Evolutionary conservation across 2,329 filamentous ascomycete species (phyloP).

Genomic region (Talaromyces sp.): DNA sequence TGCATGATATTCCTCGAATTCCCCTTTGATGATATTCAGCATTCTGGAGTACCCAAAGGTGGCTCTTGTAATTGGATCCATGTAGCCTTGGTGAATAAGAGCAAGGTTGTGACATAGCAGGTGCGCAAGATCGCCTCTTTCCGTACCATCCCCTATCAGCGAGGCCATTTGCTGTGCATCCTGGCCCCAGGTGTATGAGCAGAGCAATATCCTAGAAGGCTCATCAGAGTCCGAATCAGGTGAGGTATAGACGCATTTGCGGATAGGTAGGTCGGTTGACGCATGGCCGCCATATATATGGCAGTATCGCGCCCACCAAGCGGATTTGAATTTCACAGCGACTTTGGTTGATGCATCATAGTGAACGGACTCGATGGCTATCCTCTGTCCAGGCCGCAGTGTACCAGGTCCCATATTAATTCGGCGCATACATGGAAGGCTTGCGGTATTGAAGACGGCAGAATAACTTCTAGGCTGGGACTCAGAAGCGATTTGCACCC

Average conservation of each 20-base stretch:
- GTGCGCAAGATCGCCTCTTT: background rate
- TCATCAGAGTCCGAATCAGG: background rate
- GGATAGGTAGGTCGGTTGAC: background rate
- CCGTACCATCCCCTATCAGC: background rate
- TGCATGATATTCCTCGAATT: background rate
- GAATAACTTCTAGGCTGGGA: background rate
- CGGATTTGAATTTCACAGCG: background rate
- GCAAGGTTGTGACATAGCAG: background rate
- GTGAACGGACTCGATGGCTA: background rate
- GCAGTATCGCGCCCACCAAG: background rate
- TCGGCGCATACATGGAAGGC: background rate
- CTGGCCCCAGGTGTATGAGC: background rate
- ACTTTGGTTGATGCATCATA: background rate
- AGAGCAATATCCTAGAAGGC: background rate
- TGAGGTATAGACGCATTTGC: background rate
- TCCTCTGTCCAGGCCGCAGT: background rate
- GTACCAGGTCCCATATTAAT: background rate
- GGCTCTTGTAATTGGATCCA: background rate
- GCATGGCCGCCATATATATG: background rate
- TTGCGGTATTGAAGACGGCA: background rate
- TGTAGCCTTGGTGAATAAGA: background rate
- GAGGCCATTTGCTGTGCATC: background rate
- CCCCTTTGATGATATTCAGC: background rate
- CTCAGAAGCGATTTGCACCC: background rate
- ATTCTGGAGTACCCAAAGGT: background rate